Conservation (phyloP, 2,329 filamentous ascomycete species). For the Curvularia hawaiiensis region DNA sequence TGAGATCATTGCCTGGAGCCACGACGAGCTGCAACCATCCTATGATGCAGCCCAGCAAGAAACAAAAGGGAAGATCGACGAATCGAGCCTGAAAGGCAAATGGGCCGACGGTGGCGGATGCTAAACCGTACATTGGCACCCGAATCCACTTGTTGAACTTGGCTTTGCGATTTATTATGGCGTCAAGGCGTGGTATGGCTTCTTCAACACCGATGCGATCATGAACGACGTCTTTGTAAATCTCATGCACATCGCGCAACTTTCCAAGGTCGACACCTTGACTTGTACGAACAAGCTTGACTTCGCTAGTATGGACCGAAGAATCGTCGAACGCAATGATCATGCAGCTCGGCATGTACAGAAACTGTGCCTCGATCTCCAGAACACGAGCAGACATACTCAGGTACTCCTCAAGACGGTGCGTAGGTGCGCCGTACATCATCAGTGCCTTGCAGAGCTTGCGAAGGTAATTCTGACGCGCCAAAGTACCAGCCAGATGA, state of each 20-base stretch:
- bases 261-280: constrained; percentile 77
- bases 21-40: constrained; percentile 76
- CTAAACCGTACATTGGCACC: constrained; percentile 74
- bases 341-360: constrained; percentile 93
- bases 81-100: constrained; percentile 79
- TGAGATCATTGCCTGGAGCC: constrained; percentile 74
- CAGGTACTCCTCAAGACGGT: constrained; percentile 91
- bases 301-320: constrained; percentile 76
- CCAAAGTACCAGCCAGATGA: constrained; percentile 71
- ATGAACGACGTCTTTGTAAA: constrained; percentile 84
- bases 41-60: constrained; percentile 74
- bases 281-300: constrained; percentile 71
- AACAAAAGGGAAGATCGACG: constrained; percentile 79
- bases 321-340: constrained; percentile 86
- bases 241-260: constrained; percentile 73
- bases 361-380: constrained; percentile 85
- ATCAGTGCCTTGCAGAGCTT: constrained; percentile 86
- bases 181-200: constrained; percentile 66
- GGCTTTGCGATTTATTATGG: constrained; percentile 62
- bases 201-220: constrained; percentile 75
- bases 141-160: constrained; percentile 57
- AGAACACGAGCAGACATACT: constrained; percentile 87
- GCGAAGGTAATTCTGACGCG: constrained; percentile 80
- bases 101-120: constrained; percentile 75
- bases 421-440: constrained; percentile 88